Base-by-base conservation (phyloP, 805 yeast species). In the Kazachstania bromeliacearum region DNA sequence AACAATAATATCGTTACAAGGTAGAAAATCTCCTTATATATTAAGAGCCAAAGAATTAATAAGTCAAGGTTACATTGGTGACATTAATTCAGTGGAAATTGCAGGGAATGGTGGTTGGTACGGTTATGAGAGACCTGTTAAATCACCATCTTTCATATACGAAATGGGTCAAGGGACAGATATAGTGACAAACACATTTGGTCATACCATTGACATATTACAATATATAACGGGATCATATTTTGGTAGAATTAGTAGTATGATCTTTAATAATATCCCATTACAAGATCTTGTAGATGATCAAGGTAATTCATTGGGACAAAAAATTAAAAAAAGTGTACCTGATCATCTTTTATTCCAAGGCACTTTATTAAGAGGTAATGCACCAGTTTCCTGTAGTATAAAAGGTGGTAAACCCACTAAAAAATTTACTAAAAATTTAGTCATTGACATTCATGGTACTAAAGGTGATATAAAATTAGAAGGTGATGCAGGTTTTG, bases 401-500 rank as follows among this genome's bases (percentile, higher is more conserved):
- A 48, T 55, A 22, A 52, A 55, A 40, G 59, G 60, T 28, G 60
- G 59, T 5, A 55, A 49, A 27, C 60, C 60, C 8, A 49, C 53
- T 1, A 53, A 55, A 25, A 55, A 52, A 37, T 55, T 55, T 33
- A 53, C 59, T 19, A 55, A 55, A 39, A 55, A 53, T 37, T 35
- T 55, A 31, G 53, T 55, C n/a, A 52, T 55, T 19, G 59, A 55
- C 36, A 48, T 55, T 23, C 60, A 55, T 38, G 60, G 60, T 14
- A 52, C 60, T 12, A 53, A 49, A 35, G 60, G 60, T 33, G 59
- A 55, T 43, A 36, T 53, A 14, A 55, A 53, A 36, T 39, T 55
- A 14, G 60, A 55, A 39, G 60, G 60, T 30, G 59, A 55, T 35
- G 60, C 59, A 6, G 60, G 60, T n/a, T 55, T 55, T 36, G 55